A percentile compares a stretch with the other conserved stretches of the same genome.
phyloP scores from a whole-genome alignment of 257 asterid genomes.

The Solanum stenotomum region DNA sequence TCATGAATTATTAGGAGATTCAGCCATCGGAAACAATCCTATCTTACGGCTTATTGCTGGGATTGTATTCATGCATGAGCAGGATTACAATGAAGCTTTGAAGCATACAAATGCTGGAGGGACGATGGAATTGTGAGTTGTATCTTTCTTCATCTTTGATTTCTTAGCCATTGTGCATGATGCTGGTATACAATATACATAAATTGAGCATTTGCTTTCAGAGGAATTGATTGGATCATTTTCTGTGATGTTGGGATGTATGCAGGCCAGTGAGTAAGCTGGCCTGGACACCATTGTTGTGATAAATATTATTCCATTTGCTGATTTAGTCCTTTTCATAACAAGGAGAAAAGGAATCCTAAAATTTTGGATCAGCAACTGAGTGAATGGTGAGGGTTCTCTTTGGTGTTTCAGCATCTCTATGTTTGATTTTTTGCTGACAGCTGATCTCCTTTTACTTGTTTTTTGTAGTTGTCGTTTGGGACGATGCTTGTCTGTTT shows the following conservation, averaged over 20 bases:
- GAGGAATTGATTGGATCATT: neutral
- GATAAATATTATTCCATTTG: neutral
- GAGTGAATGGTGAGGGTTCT: neutral
- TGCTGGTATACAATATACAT: neutral
- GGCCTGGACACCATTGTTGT: neutral
- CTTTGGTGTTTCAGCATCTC: neutral
- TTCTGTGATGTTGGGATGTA: neutral
- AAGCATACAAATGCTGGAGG: slow-evolving; percentile 91
- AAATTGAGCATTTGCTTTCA: neutral
- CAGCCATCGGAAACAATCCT: slow-evolving; percentile 86
- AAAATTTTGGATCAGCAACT: neutral
- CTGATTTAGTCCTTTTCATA: neutral
- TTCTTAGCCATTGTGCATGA: neutral
- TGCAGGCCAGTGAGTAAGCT: neutral
- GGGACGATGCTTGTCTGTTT: neutral
- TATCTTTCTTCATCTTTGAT: neutral
- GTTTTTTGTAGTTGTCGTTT: neutral
- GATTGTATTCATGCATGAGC: slow-evolving; percentile 75
- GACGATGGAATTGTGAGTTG: slow-evolving; percentile 89
- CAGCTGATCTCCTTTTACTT: neutral
- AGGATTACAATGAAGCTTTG: slow-evolving; percentile 88
- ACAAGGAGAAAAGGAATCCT: neutral
- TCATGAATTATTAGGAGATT: slow-evolving; percentile 78
- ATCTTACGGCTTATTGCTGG: slow-evolving; percentile 82
- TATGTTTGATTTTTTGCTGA: neutral